Conservation (phyloP, 257 asterid species). For the Dorcoceras hygrometricum region DNA sequence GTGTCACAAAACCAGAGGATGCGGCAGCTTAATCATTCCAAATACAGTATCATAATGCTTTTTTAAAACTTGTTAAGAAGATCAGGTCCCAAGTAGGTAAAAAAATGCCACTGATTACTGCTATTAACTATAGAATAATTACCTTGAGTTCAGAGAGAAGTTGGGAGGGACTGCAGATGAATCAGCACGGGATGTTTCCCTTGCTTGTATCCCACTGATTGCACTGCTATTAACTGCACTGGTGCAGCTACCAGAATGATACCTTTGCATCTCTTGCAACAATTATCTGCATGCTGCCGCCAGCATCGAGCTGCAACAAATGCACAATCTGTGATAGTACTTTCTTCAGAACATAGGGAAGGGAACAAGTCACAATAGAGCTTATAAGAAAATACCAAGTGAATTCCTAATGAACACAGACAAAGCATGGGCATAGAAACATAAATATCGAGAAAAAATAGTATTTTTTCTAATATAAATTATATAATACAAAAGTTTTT, state of each 20-base stretch:
- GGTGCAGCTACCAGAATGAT: slow-evolving; percentile 93
- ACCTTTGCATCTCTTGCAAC: slow-evolving; percentile 97
- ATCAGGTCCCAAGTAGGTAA: background rate
- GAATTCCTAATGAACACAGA: background rate
- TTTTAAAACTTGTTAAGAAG: slow-evolving; percentile 9
- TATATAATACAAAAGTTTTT: background rate
- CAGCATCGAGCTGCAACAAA: slow-evolving; percentile 71
- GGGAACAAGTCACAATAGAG: background rate
- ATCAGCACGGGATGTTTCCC: slow-evolving; percentile 80
- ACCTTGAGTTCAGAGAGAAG: slow-evolving; percentile 76
- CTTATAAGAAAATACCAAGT: background rate
- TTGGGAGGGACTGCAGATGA: slow-evolving; percentile 60
- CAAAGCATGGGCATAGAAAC: background rate
- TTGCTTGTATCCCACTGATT: slow-evolving; percentile 62
- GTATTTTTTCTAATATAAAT: too few relatives aligned
- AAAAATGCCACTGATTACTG: background rate
- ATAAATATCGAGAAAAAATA: background rate
- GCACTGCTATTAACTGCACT: slow-evolving; percentile 92
- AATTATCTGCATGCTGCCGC: slow-evolving; percentile 95
- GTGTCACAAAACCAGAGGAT: background rate
- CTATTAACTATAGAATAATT: slow-evolving; percentile 22
- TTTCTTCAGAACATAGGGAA: slow-evolving; percentile 8
- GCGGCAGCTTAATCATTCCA: background rate
- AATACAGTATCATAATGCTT: slow-evolving; percentile 6
- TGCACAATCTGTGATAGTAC: slow-evolving; percentile 33